Percentiles rank a stretch among this genome's conserved stretches.
Conservation (phyloP, 805 yeast species). For the Lipomyces oligophaga region DNA sequence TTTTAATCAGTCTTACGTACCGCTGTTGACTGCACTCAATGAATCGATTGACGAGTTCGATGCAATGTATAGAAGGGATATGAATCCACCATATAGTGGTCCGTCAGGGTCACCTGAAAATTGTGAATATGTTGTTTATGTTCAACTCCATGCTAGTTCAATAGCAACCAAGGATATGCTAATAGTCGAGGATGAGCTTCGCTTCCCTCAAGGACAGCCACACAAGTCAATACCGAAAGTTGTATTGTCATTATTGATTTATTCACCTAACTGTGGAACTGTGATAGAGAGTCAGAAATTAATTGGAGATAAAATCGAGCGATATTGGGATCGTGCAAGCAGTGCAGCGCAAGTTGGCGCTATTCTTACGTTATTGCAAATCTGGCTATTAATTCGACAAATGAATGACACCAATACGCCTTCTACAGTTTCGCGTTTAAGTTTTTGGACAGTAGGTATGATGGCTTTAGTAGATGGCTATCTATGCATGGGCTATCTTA, state of each 20-base stretch:
- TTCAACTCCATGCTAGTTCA: constrained; percentile 65
- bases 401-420: constrained; percentile 73
- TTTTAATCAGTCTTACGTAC: constrained; percentile 56
- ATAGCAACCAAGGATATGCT: constrained; percentile 51
- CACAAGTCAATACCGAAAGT: constrained; percentile 56
- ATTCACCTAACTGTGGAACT: constrained; percentile 88
- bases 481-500: constrained; percentile 56
- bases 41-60: constrained; percentile 45
- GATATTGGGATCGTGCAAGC: constrained; percentile 39
- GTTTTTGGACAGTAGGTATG: constrained; percentile 63
- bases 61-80: constrained; percentile 35
- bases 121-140: constrained; percentile 69
- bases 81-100: constrained; percentile 32
- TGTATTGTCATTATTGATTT: constrained; percentile 55
- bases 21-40: constrained; percentile 54
- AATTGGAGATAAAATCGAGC: constrained; percentile 58
- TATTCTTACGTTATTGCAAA: constrained; percentile 49
- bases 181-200: constrained; percentile 67
- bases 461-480: constrained; percentile 69
- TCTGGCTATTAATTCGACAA: constrained; percentile 59
- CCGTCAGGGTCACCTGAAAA: constrained; percentile 35
- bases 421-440: constrained; percentile 68
- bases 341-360: constrained; percentile 39
- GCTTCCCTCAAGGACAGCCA: constrained; percentile 76
- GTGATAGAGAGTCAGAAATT: constrained; percentile 42